Percentiles rank a stretch among this genome's conserved stretches.
Evolutionary conservation across 2,329 filamentous ascomycete genomes (phyloP).

Genomic region (Scleromitrula shiraiana): DNA sequence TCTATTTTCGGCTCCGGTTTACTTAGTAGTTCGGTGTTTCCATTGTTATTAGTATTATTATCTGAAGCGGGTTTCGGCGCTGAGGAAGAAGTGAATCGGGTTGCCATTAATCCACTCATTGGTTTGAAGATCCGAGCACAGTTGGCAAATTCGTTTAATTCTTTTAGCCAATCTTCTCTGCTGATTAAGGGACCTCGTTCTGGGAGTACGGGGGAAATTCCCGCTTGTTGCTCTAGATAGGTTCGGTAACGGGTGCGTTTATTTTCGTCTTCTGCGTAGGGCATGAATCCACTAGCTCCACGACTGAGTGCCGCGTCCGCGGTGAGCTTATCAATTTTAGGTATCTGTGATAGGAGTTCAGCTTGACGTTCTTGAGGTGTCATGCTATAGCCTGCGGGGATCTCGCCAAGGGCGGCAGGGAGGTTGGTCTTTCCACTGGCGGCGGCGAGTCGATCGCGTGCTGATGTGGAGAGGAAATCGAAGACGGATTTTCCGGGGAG

Average conservation of each 20-base stretch:
- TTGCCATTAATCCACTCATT: conserved; percentile 86
- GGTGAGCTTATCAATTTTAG: conserved; percentile 56
- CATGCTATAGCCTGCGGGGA: conserved; percentile 55
- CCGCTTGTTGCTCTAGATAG: conserved; percentile 73
- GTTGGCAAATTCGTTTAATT: conserved; percentile 66
- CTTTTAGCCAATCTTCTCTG: conserved; percentile 69
- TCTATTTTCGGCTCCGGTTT: conserved; percentile 48
- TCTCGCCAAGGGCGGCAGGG: conserved; percentile 68
- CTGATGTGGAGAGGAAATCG: conserved; percentile 75
- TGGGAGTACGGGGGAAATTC: conserved; percentile 50
- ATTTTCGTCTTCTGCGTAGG: conserved; percentile 72
- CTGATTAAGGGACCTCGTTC: conserved; percentile 37
- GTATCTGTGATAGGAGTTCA: conserved; percentile 50
- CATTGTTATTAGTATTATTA: not conserved
- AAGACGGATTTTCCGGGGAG: conserved; percentile 93
- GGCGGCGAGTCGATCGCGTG: conserved; percentile 67
- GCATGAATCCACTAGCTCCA: conserved; percentile 61
- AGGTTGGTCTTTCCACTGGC: conserved; percentile 70
- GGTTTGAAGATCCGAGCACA: conserved; percentile 81
- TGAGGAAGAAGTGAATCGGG: conserved; percentile 73
- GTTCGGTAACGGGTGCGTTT: conserved; percentile 75
- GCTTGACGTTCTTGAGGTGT: conserved; percentile 56
- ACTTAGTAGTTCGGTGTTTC: conserved; percentile 37
- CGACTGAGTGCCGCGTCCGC: conserved; percentile 62
- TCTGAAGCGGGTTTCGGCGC: conserved; percentile 33